Evolutionary conservation across 257 asterid species (phyloP).

Genomic region (Fraxinus anomala): DNA sequence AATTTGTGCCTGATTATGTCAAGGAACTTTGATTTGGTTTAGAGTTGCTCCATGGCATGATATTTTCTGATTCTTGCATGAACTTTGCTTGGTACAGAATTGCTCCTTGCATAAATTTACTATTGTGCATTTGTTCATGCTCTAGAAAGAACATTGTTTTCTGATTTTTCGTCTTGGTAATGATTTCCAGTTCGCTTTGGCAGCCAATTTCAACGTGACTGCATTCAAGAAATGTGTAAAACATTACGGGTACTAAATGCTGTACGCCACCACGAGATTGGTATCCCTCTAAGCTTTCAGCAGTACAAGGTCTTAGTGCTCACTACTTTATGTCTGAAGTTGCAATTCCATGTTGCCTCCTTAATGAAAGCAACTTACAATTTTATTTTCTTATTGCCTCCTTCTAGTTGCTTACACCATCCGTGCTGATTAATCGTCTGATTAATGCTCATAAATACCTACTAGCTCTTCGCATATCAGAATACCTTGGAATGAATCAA

Average conservation of each 20-base stretch:
- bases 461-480: constrained; percentile 83
- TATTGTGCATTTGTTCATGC: constrained; percentile 26
- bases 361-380: constrained; percentile 3
- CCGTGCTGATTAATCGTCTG: constrained; percentile 86
- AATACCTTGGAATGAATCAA: constrained; percentile 76
- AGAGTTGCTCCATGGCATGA: constrained; percentile 21
- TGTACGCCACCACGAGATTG: constrained; percentile 75
- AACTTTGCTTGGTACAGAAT: constrained; percentile 17
- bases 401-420: constrained; percentile 82
- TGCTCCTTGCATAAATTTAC: constrained; percentile 20
- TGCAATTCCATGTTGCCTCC: constrained; percentile 18
- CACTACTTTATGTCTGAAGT: constrained; percentile 19
- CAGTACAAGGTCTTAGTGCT: constrained; percentile 76
- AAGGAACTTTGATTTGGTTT: constrained; percentile 17
- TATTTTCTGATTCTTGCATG: constrained; percentile 19
- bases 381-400: not conserved
- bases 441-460: constrained; percentile 84
- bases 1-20: constrained; percentile 1
- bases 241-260: constrained; percentile 86
- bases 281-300: constrained; percentile 89
- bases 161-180: constrained; percentile 68
- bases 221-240: constrained; percentile 79
- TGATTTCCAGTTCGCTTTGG: constrained; percentile 90
- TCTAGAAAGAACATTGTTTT: constrained; percentile 38
- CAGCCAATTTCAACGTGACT: constrained; percentile 95